A percentile compares a stretch with the other conserved stretches of the same genome.
Evolutionary conservation across 768 basidiomycete species (phyloP).

Genomic region (Boletus pseudo-olivaceus): DNA sequence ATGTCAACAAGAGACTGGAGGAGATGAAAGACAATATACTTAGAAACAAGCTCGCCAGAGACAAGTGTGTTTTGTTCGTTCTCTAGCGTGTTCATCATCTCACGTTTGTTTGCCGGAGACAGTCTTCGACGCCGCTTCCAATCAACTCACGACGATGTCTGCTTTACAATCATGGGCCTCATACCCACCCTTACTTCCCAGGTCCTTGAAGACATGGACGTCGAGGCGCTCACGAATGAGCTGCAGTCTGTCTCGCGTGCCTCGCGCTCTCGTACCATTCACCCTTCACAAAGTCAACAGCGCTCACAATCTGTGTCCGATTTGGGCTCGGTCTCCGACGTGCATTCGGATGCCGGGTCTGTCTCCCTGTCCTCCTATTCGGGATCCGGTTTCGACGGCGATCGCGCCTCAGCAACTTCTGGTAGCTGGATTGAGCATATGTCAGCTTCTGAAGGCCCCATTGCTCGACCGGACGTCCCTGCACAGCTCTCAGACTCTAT

Average conservation of each 20-base stretch:
- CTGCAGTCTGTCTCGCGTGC: slow-evolving; percentile 45
- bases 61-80: slow-evolving; percentile 37
- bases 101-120: not conserved
- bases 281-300: slow-evolving; percentile 9
- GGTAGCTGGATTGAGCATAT: slow-evolving; percentile 46
- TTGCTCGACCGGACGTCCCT: slow-evolving; percentile 6
- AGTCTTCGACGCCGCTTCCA: slow-evolving; percentile 73
- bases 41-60: slow-evolving; percentile 58
- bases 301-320: slow-evolving; percentile 35
- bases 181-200: slow-evolving; percentile 64
- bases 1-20: slow-evolving; percentile 57
- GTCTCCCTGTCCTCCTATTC: slow-evolving; percentile 38
- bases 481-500: slow-evolving; percentile 40
- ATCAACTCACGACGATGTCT: slow-evolving; percentile 72
- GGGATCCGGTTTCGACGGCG: slow-evolving; percentile 36
- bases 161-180: slow-evolving; percentile 71
- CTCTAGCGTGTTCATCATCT: not conserved
- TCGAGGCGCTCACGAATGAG: slow-evolving; percentile 64
- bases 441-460: slow-evolving; percentile 16
- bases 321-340: slow-evolving; percentile 38
- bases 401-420: slow-evolving; percentile 35
- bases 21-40: slow-evolving; percentile 64
- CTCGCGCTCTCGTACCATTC: slow-evolving; percentile 17
- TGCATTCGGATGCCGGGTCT: slow-evolving; percentile 43
- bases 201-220: slow-evolving; percentile 70